Evolutionary conservation across 208 protist species (phyloP), one percentile per base, ranked within the genome.

Genomic region (Leishmania amazonensis): DNA sequence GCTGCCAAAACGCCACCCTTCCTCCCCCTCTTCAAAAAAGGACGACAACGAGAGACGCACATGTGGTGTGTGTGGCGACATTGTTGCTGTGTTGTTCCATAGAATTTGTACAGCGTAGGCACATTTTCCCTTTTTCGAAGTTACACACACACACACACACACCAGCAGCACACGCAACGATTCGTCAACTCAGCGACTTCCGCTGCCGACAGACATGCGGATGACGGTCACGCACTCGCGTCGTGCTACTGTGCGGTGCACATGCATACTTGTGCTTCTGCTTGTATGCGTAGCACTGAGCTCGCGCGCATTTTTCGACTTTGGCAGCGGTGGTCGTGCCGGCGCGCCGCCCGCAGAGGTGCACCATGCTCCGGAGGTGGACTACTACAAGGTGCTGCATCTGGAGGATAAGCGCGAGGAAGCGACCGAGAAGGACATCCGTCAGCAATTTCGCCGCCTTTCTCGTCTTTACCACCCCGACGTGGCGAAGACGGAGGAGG

Each of bases 381-480:
- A 98, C 78, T 96, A 96, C 83, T 98, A 98, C 81, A 87, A 79
- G 28, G 78, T 94, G 28, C 89, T 98, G 47, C 84, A 87, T 57
- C 85, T 98, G 24, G 85, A 79, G 28, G 83, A 81, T 28, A 88
- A 85, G 67, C 85, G 90, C 19, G 90, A 96, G 75, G 79, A 90
- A 2, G 90, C 91, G 38, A 96, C 93, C 24, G 93, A 96, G 70
- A 78, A 78, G 57, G 93, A 98, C n/a, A 96, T 98, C 79, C 94
- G 93, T n/a, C 85, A 89, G 60, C 80, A 83, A 65, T 98, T 88
- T 70, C 90, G 94, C 57, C 84, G 83, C 65, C 90, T 98, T 57
- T 96, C 93, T 31, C 83, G 89, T 42, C 81, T 88, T 64, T 90
- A 95, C 79, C 94, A 98, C 89, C 94, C 96, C 45, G 96, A 98